These are phyloP conservation scores for Vanderwaltozyma polyspora DNA, from an alignment of 805 yeast species.

Conservation along the genomic window DNA sequence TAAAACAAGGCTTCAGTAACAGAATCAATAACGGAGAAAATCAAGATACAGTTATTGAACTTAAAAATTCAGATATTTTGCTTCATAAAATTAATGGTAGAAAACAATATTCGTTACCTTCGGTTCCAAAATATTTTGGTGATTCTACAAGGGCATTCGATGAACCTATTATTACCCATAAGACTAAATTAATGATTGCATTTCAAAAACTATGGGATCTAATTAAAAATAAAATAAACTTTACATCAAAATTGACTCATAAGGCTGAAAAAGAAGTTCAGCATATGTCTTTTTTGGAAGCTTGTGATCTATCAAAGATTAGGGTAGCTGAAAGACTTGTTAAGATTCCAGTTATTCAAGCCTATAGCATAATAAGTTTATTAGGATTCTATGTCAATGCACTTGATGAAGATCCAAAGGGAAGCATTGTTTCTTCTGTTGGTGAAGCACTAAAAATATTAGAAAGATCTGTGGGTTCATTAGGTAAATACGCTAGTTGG, in stretches of 20 bases:
- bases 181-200: slow-evolving; percentile 2
- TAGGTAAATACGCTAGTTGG: slow-evolving; percentile 35
- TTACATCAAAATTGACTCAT: too few species aligned
- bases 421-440: slow-evolving; percentile 43
- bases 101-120: background rate
- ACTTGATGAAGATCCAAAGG: slow-evolving; percentile 51
- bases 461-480: slow-evolving; percentile 47
- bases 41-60: background rate
- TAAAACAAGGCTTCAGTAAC: background rate
- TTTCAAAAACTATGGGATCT: background rate
- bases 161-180: slow-evolving; percentile 4
- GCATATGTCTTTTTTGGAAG: slow-evolving; percentile 13
- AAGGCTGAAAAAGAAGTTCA: background rate
- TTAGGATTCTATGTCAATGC: slow-evolving; percentile 41
- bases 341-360: slow-evolving; percentile 52
- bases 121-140: background rate
- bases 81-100: background rate
- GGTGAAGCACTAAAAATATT: slow-evolving; percentile 49
- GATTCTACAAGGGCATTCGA: slow-evolving; percentile 7
- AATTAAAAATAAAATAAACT: too few species aligned
- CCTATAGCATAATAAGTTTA: slow-evolving; percentile 49
- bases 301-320: slow-evolving; percentile 20
- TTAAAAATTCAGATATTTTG: slow-evolving; percentile 1
- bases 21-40: background rate
- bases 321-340: slow-evolving; percentile 52